Evolutionary conservation across 202 grass and related monocot genomes (phyloP).

Genomic region (Hordeum pubiflorum): DNA sequence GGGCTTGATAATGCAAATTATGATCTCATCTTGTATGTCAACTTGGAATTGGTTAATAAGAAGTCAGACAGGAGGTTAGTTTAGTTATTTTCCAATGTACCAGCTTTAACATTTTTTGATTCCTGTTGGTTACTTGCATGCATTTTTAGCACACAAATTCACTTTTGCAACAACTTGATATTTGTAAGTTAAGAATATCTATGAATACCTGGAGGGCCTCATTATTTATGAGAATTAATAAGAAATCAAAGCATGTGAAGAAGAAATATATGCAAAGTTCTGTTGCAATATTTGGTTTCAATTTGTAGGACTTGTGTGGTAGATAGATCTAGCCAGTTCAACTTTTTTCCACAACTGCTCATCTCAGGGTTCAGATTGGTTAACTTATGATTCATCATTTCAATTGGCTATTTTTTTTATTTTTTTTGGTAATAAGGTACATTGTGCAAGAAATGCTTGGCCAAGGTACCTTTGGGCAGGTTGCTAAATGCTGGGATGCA

Average conservation of each 20-base stretch:
- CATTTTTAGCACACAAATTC: background rate
- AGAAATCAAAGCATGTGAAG: background rate
- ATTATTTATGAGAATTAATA: conserved; percentile 4
- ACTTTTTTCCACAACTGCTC: background rate
- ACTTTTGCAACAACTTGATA: background rate
- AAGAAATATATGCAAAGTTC: background rate
- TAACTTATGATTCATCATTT: background rate
- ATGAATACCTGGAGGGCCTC: background rate
- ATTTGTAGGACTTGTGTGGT: conserved; percentile 1
- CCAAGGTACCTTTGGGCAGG: conserved; percentile 98
- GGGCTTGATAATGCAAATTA: conserved; percentile 93
- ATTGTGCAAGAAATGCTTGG: conserved; percentile 91
- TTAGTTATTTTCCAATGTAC: background rate
- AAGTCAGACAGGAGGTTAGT: conserved; percentile 66
- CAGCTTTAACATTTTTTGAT: background rate
- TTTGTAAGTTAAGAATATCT: conserved; percentile 17
- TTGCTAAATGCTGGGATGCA: conserved; percentile 84
- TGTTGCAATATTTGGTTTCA: background rate
- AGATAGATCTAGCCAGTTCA: conserved; percentile 4
- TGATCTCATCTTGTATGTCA: conserved; percentile 88
- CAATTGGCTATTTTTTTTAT: background rate
- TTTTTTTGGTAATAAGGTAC: conserved; percentile 51
- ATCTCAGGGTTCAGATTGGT: background rate
- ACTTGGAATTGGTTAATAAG: conserved; percentile 69
- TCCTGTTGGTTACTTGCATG: background rate